These are phyloP conservation scores for Ormosia semicastrata DNA, from an alignment of 306 rosid species.

Conservation along the genomic window DNA sequence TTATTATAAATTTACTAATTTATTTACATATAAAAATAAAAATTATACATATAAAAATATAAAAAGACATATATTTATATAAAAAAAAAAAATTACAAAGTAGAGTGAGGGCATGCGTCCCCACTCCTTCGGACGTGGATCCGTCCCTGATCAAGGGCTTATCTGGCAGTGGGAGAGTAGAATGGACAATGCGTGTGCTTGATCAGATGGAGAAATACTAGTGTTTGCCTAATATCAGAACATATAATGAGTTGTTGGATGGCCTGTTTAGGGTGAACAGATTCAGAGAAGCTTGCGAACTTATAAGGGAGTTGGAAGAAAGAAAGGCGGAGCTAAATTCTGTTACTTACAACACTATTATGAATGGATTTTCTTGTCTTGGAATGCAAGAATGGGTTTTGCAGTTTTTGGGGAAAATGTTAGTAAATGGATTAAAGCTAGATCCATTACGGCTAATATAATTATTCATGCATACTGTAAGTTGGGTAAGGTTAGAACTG, in stretches of 20 bases:
- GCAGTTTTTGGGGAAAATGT: slow-evolving; percentile 69
- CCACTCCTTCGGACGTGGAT: no score
- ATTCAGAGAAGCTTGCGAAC: slow-evolving; percentile 59
- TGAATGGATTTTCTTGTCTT: slow-evolving; percentile 62
- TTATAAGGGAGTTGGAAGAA: slow-evolving; percentile 60
- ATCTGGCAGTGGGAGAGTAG: slow-evolving; percentile 56
- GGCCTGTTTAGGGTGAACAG: slow-evolving; percentile 60
- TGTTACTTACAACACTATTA: slow-evolving; percentile 72
- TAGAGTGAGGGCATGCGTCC: no score
- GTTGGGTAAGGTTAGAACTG: slow-evolving; percentile 63
- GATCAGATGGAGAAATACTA: slow-evolving; percentile 59
- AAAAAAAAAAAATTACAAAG: no score
- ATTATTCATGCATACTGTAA: slow-evolving; percentile 56
- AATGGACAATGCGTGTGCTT: slow-evolving; percentile 60
- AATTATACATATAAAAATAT: no score
- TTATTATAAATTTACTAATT: no score
- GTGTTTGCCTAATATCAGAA: slow-evolving; percentile 68
- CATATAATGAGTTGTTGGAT: slow-evolving; percentile 75
- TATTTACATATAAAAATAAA: no score
- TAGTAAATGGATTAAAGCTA: slow-evolving; percentile 55
- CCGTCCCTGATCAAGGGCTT: no score
- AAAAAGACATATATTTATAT: no score
- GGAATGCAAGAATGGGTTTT: slow-evolving; percentile 59
- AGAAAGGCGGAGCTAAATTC: slow-evolving; percentile 44
- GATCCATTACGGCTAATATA: slow-evolving; percentile 62